phyloP scores from a whole-genome alignment of 257 asterid species.

The Eucommia ulmoides region DNA sequence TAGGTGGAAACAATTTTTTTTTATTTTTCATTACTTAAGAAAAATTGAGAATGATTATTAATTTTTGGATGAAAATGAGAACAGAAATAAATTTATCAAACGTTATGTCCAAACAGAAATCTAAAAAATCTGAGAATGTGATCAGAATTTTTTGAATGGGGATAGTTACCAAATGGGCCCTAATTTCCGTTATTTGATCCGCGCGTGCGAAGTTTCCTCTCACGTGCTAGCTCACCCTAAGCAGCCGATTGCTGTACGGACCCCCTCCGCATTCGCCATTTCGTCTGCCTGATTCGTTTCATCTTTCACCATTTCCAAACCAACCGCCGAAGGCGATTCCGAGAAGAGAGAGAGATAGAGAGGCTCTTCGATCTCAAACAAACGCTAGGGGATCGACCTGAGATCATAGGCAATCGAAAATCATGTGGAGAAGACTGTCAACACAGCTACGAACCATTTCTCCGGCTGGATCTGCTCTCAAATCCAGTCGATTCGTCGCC shows the following conservation, averaged over 20 bases:
- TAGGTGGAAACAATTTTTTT: no score
- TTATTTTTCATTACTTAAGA: no score
- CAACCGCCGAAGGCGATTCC: background rate
- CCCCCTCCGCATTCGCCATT: background rate
- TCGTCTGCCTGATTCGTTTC: background rate
- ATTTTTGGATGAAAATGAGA: no score
- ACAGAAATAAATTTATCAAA: no score
- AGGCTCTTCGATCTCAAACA: background rate
- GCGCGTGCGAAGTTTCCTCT: background rate
- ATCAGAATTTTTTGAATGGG: background rate
- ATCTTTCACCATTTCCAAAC: background rate
- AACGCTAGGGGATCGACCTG: constrained; percentile 49
- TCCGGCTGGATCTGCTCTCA: constrained; percentile 41
- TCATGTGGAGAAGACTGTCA: constrained; percentile 74
- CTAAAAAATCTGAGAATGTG: no score
- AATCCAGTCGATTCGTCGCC: constrained; percentile 22
- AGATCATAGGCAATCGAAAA: constrained; percentile 35
- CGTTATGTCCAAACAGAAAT: no score
- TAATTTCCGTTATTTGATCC: no score
- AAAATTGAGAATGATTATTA: no score
- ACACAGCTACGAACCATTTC: constrained; percentile 36
- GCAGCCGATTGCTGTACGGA: background rate
- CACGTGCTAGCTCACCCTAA: background rate
- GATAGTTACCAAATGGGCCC: background rate
- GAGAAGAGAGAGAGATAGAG: background rate